phyloP scores from a whole-genome alignment of 108 stramenopile genomes.

The Nannochloropsis salina region DNA sequence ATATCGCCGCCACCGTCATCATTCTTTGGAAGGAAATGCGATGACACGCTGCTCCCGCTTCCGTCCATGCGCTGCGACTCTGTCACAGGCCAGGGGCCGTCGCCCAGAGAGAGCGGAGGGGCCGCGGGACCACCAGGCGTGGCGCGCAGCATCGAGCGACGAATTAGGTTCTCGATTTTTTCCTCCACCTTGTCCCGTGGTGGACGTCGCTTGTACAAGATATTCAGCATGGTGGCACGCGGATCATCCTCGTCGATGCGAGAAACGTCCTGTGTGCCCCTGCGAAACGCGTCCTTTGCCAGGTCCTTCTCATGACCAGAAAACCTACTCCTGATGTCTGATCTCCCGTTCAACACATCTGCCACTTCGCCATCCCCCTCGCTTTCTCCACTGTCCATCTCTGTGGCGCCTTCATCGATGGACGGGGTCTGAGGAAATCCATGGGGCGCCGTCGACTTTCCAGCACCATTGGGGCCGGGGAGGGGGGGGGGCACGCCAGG shows the following conservation, averaged over 20 bases:
- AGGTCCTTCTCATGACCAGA: too few relatives aligned
- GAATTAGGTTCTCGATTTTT: background rate
- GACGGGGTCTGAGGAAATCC: background rate
- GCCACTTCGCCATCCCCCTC: background rate
- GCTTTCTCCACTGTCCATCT: background rate
- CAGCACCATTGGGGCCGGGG: background rate
- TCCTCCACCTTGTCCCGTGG: slow-evolving; percentile 4
- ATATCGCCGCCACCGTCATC: too few relatives aligned
- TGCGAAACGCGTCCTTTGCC: background rate
- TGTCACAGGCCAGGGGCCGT: background rate
- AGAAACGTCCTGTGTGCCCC: background rate
- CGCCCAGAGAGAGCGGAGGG: background rate
- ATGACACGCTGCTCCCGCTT: too few relatives aligned
- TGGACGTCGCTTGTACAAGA: background rate
- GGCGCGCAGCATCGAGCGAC: background rate
- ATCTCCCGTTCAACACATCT: background rate
- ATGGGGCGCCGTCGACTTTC: background rate
- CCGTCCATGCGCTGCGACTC: background rate
- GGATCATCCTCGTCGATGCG: background rate
- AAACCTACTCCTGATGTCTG: background rate
- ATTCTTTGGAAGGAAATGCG: too few relatives aligned
- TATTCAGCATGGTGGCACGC: background rate
- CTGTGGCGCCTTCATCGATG: background rate
- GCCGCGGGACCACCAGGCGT: background rate
- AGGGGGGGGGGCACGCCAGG: background rate